Percentiles rank a stretch among this genome's conserved stretches.
Conservation (phyloP, 1,284 basidiomycete genomes). For the Singerocomus rubriflavus region DNA sequence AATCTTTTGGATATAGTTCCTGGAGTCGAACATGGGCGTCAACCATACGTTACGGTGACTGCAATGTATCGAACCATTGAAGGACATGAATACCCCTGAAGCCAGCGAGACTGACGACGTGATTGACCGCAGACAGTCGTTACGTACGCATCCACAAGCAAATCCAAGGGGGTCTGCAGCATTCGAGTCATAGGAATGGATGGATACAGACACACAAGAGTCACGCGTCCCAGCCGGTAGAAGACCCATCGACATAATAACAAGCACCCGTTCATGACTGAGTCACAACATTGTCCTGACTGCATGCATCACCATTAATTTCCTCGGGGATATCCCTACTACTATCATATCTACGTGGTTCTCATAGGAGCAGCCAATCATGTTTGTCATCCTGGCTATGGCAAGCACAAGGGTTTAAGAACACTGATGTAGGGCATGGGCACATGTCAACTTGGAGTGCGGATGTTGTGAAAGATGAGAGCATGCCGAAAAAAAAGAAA, state of each 20-base stretch:
- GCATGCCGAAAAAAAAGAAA: too few relatives aligned
- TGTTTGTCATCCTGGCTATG: too few relatives aligned
- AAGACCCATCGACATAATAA: too few relatives aligned
- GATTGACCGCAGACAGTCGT: slow-evolving; percentile 20
- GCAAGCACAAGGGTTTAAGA: too few relatives aligned
- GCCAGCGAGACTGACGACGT: slow-evolving; percentile 25
- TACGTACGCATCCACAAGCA: slow-evolving; percentile 7
- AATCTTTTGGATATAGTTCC: slow-evolving; percentile 37
- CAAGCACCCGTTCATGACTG: too few relatives aligned
- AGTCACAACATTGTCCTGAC: too few relatives aligned
- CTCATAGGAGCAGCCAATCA: too few relatives aligned
- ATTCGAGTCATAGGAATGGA: slow-evolving; percentile 2
- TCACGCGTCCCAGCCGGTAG: too few relatives aligned
- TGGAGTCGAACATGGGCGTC: slow-evolving; percentile 11
- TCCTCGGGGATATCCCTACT: too few relatives aligned
- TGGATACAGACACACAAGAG: background rate
- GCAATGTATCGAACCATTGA: slow-evolving; percentile 25
- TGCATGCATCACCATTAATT: too few relatives aligned
- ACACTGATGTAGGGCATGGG: background rate
- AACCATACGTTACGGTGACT: background rate
- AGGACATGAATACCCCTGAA: slow-evolving; percentile 32
- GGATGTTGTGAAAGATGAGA: slow-evolving; percentile 7
- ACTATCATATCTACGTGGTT: too few relatives aligned
- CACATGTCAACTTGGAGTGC: slow-evolving; percentile 23
- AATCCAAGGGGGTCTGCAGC: slow-evolving; percentile 5